Evolutionary conservation across 2,329 filamentous ascomycete genomes (phyloP).

Genomic region (Thermoascus crustaceus): DNA sequence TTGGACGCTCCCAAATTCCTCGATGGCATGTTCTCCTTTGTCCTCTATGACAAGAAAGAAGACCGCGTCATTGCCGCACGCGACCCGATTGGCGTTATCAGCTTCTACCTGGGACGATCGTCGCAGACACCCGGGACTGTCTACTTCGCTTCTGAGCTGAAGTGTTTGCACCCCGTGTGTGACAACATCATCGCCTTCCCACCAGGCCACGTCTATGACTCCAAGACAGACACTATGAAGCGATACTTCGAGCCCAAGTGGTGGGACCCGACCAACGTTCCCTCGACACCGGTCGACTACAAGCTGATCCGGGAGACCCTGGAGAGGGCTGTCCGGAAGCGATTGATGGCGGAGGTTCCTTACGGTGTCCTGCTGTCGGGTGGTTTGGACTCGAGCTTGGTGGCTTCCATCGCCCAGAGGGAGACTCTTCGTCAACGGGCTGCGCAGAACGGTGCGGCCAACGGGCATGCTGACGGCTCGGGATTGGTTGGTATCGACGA

Average conservation of each 20-base stretch:
- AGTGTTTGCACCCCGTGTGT: constrained; percentile 86
- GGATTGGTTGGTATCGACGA: constrained; percentile 91
- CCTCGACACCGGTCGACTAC: constrained; percentile 72
- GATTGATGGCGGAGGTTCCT: constrained; percentile 96
- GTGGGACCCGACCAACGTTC: constrained; percentile 77
- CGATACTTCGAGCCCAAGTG: constrained; percentile 88
- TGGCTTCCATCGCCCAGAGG: constrained; percentile 89
- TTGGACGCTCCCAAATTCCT: constrained; percentile 86
- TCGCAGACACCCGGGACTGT: constrained; percentile 73
- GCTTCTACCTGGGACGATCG: constrained; percentile 90
- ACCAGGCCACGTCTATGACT: constrained; percentile 93
- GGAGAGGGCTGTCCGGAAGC: constrained; percentile 88
- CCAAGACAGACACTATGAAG: constrained; percentile 73
- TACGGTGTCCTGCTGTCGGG: constrained; percentile 94
- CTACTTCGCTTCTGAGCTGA: constrained; percentile 96
- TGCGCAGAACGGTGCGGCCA: constrained; percentile 44
- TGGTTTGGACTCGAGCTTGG: constrained; percentile 89
- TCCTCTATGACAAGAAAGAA: constrained; percentile 90
- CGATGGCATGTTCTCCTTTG: constrained; percentile 99
- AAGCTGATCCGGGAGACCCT: constrained; percentile 72
- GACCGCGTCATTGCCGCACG: constrained; percentile 89
- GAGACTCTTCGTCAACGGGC: constrained; percentile 73
- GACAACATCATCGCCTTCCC: constrained; percentile 93
- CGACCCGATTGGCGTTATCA: constrained; percentile 95
- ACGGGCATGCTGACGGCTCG: constrained; percentile 35